Evolutionary conservation across 768 basidiomycete genomes (phyloP).

Genomic region (Russula lepida): DNA sequence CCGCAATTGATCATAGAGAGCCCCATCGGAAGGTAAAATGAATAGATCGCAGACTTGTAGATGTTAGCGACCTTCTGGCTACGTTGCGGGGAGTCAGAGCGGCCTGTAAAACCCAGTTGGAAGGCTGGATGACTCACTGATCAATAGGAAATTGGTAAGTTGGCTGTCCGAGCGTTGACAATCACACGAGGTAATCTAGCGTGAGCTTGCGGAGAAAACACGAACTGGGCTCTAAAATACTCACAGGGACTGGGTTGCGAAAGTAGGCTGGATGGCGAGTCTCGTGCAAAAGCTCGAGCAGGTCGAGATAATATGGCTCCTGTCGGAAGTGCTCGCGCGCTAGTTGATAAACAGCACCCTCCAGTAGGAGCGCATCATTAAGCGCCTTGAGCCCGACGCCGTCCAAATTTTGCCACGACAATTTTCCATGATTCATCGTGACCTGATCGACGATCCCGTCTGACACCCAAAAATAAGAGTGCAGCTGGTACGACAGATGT

Average conservation of each 20-base stretch:
- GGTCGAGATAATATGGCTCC: constrained; percentile 76
- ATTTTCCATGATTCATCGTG: constrained; percentile 85
- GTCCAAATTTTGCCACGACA: constrained; percentile 80
- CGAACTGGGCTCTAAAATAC: background rate
- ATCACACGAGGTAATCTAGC: too few relatives aligned
- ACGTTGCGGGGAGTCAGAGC: background rate
- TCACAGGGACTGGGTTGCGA: constrained; percentile 12
- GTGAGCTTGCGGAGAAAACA: background rate
- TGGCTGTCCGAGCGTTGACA: background rate
- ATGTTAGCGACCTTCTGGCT: constrained; percentile 89
- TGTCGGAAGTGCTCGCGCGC: constrained; percentile 78
- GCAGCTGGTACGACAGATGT: constrained; percentile 48
- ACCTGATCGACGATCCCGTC: constrained; percentile 97
- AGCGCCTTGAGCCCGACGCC: constrained; percentile 78
- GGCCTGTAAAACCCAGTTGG: background rate
- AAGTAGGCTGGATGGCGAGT: constrained; percentile 30
- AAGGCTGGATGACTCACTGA: constrained; percentile 40
- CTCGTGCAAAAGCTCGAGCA: constrained; percentile 90
- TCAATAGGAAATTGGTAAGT: constrained; percentile 75
- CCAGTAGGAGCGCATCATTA: constrained; percentile 96
- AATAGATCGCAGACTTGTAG: constrained; percentile 97
- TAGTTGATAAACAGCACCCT: constrained; percentile 84
- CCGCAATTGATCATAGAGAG: constrained; percentile 77
- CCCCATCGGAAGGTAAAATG: constrained; percentile 96
- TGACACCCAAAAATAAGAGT: constrained; percentile 93